Percentiles rank a stretch among this genome's conserved stretches.
Evolutionary conservation across 2,329 filamentous ascomycete species (phyloP).

Genomic region (Ceratocystis papillata): DNA sequence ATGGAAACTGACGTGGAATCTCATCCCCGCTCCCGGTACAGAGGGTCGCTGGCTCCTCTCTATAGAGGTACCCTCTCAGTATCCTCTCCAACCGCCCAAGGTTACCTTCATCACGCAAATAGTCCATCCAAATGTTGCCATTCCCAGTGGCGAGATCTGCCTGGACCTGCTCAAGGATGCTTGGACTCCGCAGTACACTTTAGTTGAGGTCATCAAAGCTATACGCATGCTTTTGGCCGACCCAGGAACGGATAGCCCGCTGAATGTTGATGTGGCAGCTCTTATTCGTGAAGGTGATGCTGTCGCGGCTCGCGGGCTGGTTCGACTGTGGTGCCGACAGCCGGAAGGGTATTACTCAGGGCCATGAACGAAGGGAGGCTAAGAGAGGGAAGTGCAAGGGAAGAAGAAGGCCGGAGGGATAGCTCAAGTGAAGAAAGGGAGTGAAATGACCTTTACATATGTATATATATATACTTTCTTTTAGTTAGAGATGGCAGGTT

Average conservation of each 20-base stretch:
- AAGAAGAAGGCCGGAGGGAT: not conserved
- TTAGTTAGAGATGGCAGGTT: too few species aligned
- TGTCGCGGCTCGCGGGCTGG: conserved; percentile 56
- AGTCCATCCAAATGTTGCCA: conserved; percentile 68
- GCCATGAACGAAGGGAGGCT: conserved; percentile 5
- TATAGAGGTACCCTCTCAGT: conserved; percentile 64
- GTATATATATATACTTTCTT: too few species aligned
- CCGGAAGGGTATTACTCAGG: conserved; percentile 24
- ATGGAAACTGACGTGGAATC: not conserved
- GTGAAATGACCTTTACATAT: too few species aligned
- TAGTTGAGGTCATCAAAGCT: conserved; percentile 62
- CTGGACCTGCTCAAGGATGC: conserved; percentile 69
- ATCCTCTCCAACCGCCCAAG: conserved; percentile 66
- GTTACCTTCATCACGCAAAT: conserved; percentile 75
- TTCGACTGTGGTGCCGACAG: conserved; percentile 55
- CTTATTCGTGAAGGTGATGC: conserved; percentile 57
- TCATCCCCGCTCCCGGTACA: conserved; percentile 28
- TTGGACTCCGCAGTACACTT: conserved; percentile 79
- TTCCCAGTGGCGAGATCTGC: conserved; percentile 77
- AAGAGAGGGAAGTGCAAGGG: not conserved
- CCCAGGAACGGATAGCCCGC: conserved; percentile 61
- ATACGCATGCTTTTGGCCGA: conserved; percentile 57
- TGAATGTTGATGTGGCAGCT: conserved; percentile 69
- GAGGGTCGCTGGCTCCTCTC: conserved; percentile 71
- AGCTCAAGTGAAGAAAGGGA: not conserved